Evolutionary conservation across 192 early-diverging fungal genomes (phyloP), one percentile per base, ranked within the genome.

Genomic region (Coemansia sp.): DNA sequence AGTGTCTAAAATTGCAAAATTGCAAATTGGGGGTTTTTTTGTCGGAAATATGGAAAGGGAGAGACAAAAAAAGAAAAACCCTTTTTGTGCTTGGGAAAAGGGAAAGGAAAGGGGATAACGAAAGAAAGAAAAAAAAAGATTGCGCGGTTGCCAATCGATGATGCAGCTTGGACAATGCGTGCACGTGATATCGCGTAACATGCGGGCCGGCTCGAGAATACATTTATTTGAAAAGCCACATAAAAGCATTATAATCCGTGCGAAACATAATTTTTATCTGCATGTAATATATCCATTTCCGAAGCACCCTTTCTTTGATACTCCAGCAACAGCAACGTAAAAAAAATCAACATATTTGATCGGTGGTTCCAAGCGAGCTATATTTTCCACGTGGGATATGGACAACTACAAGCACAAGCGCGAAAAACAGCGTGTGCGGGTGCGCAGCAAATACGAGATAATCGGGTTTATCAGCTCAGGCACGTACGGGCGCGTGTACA

Each of bases 401-500:
- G 77, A 80, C 25, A 72, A 80, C 64, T 80, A 80, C 52, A 73
- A 70, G 49, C 59, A 61, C 27, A 80, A 80, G 58, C 77, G 77
- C 56, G 77, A 81, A 53, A 71, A 69, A 64, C 82, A 75, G 67
- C 67, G 70, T 12, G 58, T 69, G 52, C 61, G 65, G 42, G 52
- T 91, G n/a, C 76, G 81, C 16, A 81, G 84, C 43, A 90, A 89
- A 64, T 94, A 94, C 68, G 85, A 89, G 62, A 89, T 93, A 24
- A 68, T 92, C 22, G 94, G 94, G 32, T 97, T 97, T 65, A 94
- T 93, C 48, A 91, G 88, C 64, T 92, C 93, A 6, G 95, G 95
- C 49, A 98, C 95, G 3, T 98, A 98, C 65, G 95, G 95, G n/a
- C 82, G 92, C 28, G 95, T 98, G 0, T 98, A 92, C 82, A 96